Evolutionary conservation across 805 yeast genomes (phyloP).

Genomic region (Candida palmyrensis): DNA sequence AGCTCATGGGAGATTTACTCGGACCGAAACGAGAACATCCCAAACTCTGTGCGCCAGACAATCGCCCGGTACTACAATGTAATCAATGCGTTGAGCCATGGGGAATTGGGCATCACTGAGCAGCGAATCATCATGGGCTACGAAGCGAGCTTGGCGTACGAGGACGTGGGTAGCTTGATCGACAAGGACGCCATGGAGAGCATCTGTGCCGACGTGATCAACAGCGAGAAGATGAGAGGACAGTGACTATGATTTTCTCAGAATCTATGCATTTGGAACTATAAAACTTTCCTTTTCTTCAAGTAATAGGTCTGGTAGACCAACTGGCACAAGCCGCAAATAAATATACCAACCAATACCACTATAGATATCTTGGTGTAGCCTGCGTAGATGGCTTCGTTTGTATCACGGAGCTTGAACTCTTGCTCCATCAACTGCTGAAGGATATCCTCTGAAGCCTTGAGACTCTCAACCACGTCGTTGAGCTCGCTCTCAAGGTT

Average conservation of each 20-base stretch:
- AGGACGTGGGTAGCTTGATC: slow-evolving; percentile 62
- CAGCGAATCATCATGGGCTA: slow-evolving; percentile 74
- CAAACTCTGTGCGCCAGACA: slow-evolving; percentile 56
- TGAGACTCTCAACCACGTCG: slow-evolving; percentile 24
- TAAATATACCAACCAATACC: slow-evolving; percentile 20
- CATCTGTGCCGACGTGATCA: slow-evolving; percentile 68
- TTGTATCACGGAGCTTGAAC: slow-evolving; percentile 28
- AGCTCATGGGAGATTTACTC: slow-evolving; percentile 94
- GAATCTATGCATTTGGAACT: neutral
- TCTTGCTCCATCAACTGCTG: slow-evolving; percentile 28
- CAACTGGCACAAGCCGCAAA: slow-evolving; percentile 27
- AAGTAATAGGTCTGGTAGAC: slow-evolving; percentile 26
- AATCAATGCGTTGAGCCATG: slow-evolving; percentile 71
- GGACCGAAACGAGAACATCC: slow-evolving; percentile 77
- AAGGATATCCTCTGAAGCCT: slow-evolving; percentile 22
- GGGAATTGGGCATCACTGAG: slow-evolving; percentile 85
- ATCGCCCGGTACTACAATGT: slow-evolving; percentile 85
- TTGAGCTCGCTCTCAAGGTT: slow-evolving; percentile 26
- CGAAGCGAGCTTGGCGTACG: slow-evolving; percentile 81
- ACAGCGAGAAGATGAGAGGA: slow-evolving; percentile 74
- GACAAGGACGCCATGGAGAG: slow-evolving; percentile 68
- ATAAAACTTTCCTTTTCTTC: slow-evolving; percentile 17
- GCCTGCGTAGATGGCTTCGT: slow-evolving; percentile 31
- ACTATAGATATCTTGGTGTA: slow-evolving; percentile 26
- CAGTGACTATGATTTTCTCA: slow-evolving; percentile 1